These are phyloP conservation scores for Pyricularia sp. DNA, from an alignment of 2,329 filamentous ascomycete species.

Conservation along the genomic window DNA sequence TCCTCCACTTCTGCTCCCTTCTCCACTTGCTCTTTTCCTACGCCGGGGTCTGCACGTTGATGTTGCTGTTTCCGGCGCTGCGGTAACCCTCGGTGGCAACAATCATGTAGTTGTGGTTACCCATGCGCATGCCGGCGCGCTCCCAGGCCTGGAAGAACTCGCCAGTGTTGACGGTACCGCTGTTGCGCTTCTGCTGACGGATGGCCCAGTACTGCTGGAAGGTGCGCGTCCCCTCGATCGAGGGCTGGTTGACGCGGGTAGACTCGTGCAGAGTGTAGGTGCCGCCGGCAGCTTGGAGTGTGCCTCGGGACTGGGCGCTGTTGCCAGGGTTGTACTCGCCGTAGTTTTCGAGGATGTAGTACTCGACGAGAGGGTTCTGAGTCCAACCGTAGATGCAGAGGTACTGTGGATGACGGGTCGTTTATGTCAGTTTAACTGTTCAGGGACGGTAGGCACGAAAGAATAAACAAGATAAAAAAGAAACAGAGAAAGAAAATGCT, in stretches of 20 bases:
- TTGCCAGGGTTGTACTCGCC: constrained; percentile 10
- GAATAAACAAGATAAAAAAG: not conserved
- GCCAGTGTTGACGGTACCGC: constrained; percentile 34
- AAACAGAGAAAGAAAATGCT: not conserved
- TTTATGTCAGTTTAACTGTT: not conserved
- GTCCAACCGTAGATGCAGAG: constrained; percentile 12
- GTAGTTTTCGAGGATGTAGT: constrained; percentile 13
- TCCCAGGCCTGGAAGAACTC: constrained; percentile 42
- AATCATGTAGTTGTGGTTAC: constrained; percentile 37
- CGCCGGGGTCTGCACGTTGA: constrained; percentile 21
- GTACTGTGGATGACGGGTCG: not conserved
- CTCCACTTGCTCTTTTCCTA: not conserved
- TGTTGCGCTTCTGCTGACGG: constrained; percentile 35
- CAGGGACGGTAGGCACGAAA: not conserved
- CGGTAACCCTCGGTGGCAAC: constrained; percentile 35
- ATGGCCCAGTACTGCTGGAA: constrained; percentile 43
- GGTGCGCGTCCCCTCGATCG: constrained; percentile 34
- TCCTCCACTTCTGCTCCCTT: no score
- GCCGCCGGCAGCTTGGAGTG: constrained; percentile 21
- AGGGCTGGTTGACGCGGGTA: constrained; percentile 28
- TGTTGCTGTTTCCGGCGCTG: constrained; percentile 27
- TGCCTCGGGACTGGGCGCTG: constrained; percentile 15
- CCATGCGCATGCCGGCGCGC: constrained; percentile 29
- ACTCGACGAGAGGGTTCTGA: constrained; percentile 12
- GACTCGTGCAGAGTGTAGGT: constrained; percentile 25